phyloP scores from a whole-genome alignment of 345 rosid species.

The Brassica juncea region DNA sequence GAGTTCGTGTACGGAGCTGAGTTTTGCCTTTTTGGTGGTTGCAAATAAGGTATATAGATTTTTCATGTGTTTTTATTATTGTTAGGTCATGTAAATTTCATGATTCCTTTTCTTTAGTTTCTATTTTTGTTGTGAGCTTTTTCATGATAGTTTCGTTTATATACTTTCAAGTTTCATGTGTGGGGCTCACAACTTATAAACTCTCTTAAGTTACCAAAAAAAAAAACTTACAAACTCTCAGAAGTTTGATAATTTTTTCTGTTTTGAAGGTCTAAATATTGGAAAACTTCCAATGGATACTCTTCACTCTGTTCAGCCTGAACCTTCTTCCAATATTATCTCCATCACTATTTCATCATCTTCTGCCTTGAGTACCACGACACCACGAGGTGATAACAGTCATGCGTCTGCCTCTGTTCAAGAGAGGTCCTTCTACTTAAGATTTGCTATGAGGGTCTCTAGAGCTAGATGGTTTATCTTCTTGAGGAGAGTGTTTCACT shows the following conservation, averaged over 20 bases:
- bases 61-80: slow-evolving; percentile 39
- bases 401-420: slow-evolving; percentile 29
- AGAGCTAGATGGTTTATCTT: slow-evolving; percentile 94
- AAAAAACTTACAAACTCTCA: too few relatives aligned
- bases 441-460: slow-evolving; percentile 76
- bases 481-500: slow-evolving; percentile 93
- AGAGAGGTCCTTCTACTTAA: slow-evolving; percentile 58
- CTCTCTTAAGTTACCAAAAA: neutral
- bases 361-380: slow-evolving; percentile 49
- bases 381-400: slow-evolving; percentile 39
- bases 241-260: too few relatives aligned
- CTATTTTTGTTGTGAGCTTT: neutral
- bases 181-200: slow-evolving; percentile 19
- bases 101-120: slow-evolving; percentile 8
- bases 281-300: slow-evolving; percentile 53
- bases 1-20: slow-evolving; percentile 27
- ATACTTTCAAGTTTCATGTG: slow-evolving; percentile 24
- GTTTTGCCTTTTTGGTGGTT: slow-evolving; percentile 14
- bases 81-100: slow-evolving; percentile 34
- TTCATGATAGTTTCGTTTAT: slow-evolving; percentile 33
- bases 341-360: slow-evolving; percentile 43
- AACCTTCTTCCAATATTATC: slow-evolving; percentile 47
- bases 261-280: slow-evolving; percentile 16
- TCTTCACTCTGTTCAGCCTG: slow-evolving; percentile 40
- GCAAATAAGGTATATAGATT: slow-evolving; percentile 45